Conservation (phyloP, 2,329 filamentous ascomycete genomes). For the Ceratocystiopsis sp. region DNA sequence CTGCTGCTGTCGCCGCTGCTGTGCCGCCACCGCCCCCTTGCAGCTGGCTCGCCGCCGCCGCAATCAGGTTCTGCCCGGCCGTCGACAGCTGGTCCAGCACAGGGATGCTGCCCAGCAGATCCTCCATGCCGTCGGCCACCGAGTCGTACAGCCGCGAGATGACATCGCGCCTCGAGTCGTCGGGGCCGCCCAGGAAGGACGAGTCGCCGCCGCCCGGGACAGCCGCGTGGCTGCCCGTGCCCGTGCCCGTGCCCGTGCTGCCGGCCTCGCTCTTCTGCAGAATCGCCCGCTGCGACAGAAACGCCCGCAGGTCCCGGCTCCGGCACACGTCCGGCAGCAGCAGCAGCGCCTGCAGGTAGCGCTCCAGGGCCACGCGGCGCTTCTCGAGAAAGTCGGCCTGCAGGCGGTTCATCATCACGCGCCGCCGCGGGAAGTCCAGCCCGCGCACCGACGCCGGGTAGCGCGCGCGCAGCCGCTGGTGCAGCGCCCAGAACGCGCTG, state of each 20-base stretch:
- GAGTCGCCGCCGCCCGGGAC: conserved; percentile 40
- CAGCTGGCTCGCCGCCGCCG: conserved; percentile 52
- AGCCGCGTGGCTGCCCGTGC: conserved; percentile 27
- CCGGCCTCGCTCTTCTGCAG: neutral
- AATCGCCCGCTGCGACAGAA: conserved; percentile 76
- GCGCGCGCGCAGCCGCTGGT: conserved; percentile 68
- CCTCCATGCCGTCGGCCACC: conserved; percentile 94
- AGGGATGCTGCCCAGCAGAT: conserved; percentile 89
- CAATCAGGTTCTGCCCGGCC: conserved; percentile 80
- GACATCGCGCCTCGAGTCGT: conserved; percentile 51
- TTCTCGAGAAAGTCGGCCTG: conserved; percentile 94
- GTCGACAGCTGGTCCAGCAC: conserved; percentile 87
- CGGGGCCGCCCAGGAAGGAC: neutral
- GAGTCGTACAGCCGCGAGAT: conserved; percentile 92
- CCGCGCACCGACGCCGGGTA: conserved; percentile 69
- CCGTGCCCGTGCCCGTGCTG: conserved; percentile 19
- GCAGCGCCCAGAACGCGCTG: conserved; percentile 90
- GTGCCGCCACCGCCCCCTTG: conserved; percentile 27
- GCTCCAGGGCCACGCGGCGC: conserved; percentile 64
- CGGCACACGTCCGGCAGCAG: conserved; percentile 84
- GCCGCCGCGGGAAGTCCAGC: conserved; percentile 79
- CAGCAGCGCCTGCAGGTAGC: conserved; percentile 67
- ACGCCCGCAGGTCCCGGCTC: conserved; percentile 78
- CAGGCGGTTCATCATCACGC: conserved; percentile 90
- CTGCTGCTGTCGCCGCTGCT: neutral